Base-by-base conservation (phyloP, 2,329 filamentous ascomycete genomes). In the Amauroascus verrucosus region DNA sequence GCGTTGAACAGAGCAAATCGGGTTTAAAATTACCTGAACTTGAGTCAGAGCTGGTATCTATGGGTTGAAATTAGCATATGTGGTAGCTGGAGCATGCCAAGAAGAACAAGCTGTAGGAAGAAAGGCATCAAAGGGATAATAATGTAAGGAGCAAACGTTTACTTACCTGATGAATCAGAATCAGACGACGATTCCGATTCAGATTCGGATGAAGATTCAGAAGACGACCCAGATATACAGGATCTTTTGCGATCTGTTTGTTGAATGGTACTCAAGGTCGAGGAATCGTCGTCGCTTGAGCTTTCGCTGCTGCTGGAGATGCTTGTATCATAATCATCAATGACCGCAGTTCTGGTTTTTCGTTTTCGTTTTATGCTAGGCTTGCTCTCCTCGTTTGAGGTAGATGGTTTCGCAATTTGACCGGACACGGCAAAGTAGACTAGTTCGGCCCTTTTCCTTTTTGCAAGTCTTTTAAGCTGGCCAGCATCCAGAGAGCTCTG, bases 291-390 rank as follows among this genome's bases (percentile, higher is more conserved):
- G 14, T 62, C 58, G 41, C 57, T 62, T 8, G 62, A 58, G 55
- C 64, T 65, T 5, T 60, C 63, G 53, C 63, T 64, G 41, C 54
- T 18, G 52, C 47, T 63, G 40, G 60, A 57, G 37, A 61, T 59
- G 53, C 69, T 72, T 3, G 68, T 70, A 47, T 38, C 8, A 13
- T 71, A 68, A 40, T 72, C 69, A 18, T 73, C 62, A 41, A 73
- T 56, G 37, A 62, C 65, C 14, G 70, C 72, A 49, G 70, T 64
- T 54, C 71, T 72, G 7, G 55, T 54, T 48, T 56, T 59, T 33
- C 38, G 52, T 30, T 57, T 57, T 3, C 26, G 33, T 53, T 56
- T 59, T 28, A 3, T 49, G 32, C n/a, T 30, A 6, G 37, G 11
- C 38, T 47, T 37, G 6, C 24, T 6, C n/a, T 6, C 26, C 11